Conservation (phyloP, 2,329 filamentous ascomycete species). For the Aureobasidium subglaciale region DNA sequence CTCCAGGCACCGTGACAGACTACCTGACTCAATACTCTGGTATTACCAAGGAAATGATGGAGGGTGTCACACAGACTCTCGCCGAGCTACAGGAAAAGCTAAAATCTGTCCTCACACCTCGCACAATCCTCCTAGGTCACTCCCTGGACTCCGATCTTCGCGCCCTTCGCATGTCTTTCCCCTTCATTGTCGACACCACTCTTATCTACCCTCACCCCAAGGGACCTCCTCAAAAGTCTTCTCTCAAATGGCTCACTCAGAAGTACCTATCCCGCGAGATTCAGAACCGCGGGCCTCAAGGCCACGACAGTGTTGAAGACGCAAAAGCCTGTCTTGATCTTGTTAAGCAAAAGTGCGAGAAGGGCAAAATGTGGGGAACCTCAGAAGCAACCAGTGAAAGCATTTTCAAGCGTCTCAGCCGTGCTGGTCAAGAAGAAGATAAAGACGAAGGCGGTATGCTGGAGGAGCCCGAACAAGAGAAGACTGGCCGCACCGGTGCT, state of each 20-base stretch:
- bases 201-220: slow-evolving; percentile 85
- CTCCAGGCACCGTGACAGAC: slow-evolving; percentile 77
- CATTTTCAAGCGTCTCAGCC: slow-evolving; percentile 72
- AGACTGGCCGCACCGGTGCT: slow-evolving; percentile 53
- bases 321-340: slow-evolving; percentile 86
- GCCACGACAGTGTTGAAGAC: slow-evolving; percentile 91
- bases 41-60: slow-evolving; percentile 80
- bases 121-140: slow-evolving; percentile 70
- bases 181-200: slow-evolving; percentile 87
- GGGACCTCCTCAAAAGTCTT: slow-evolving; percentile 82
- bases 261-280: slow-evolving; percentile 84
- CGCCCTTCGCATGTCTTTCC: slow-evolving; percentile 79
- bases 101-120: slow-evolving; percentile 57
- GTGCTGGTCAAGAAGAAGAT: slow-evolving; percentile 20
- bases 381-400: slow-evolving; percentile 75
- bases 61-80: slow-evolving; percentile 74
- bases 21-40: slow-evolving; percentile 83
- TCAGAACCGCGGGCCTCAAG: slow-evolving; percentile 65
- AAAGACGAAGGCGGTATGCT: slow-evolving; percentile 31
- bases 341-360: slow-evolving; percentile 92
- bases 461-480: slow-evolving; percentile 36
- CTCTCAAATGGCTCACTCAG: slow-evolving; percentile 79
- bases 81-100: slow-evolving; percentile 72
- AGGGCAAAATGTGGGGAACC: slow-evolving; percentile 78
- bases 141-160: slow-evolving; percentile 77